Evolutionary conservation across 2,329 filamentous ascomycete species (phyloP), one percentile per base, ranked within the genome.

Genomic region (Pseudophaeomoniella oleicola): DNA sequence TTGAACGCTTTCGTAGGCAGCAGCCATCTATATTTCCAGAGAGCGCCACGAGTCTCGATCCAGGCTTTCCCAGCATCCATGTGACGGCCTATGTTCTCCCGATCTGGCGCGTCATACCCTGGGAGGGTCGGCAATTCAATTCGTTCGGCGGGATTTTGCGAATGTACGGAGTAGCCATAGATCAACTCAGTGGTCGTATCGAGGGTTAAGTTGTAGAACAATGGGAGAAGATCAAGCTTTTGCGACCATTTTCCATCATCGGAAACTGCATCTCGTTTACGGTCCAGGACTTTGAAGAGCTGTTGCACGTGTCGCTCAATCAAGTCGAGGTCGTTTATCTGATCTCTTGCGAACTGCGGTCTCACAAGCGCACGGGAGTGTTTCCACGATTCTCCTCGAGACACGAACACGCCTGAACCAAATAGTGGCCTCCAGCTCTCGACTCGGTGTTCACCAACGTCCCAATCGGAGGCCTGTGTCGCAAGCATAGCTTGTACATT

Each of bases 151-250:
- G 32, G 9, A 12, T 17, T 38, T 36, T 62, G 58, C 45, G 69
- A 75, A 33, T 71, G 72, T 14, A 87, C 78, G 43, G 81, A 81
- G 42, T 76, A 66, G 3, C 87, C 87, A 2, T 94, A 71, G 17
- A 94, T 62, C 53, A 94, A 94, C 47, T 92, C 81, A 0, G 86
- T 94, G 2, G 83, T 76, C 5, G 82, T 78, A 56, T 94, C 87
- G 17, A 94, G 92, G 75, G 85, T 87, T 50, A 78, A 80, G n/a
- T 82, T 70, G 63, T 85, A 92, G 59, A 94, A 80, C 37, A 93
- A 64, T 42, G 86, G 74, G 44, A 75, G 71, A 5, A 88, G 72
- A 47, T 92, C 77, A 18, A 88, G 63, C 6, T 72, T 65, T 4
- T 65, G 39, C 4, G 56, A 57, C 58, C 58, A 60, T 38, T 52